Base-by-base conservation (phyloP, 2,329 filamentous ascomycete species). In the Lachnellula suecica region DNA sequence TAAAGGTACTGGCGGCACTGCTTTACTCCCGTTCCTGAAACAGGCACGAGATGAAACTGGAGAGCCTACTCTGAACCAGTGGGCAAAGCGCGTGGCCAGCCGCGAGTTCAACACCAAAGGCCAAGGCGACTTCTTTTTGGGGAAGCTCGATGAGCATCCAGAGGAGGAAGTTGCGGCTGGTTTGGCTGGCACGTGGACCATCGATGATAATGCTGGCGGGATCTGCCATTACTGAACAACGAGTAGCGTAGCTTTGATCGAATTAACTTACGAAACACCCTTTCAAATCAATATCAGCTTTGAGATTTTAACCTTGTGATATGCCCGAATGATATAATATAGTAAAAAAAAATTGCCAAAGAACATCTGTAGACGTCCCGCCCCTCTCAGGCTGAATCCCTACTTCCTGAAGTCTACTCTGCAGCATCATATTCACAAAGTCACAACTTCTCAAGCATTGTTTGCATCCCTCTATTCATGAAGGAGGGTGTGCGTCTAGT, bases 31-130 rank as follows among this genome's bases (percentile, higher is more conserved):
- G 0, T 99, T 99, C 72, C 76, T 99, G 56, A 97, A 97, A 72
- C 94, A 99, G 72, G 94, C 94, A 4, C 81, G 94, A 24, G 92
- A 99, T 65, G 94, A 99, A 77, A 99, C 94, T 1, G 89, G 90
- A 15, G 93, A 97, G 70, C 91, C 91, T 1, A 91, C 92, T 1
- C 86, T 97, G 34, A 79, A 83, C 61, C 73, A 77, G 47, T 87
- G 83, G 84, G 78, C 81, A 1, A 75, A 59, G 53, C 11, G 62
- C 8, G 56, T 66, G 5, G 63, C 65, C 58, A 73, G 15, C 74
- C 78, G 59, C 47, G 61, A 64, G 34, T 54, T 56, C 25, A 57
- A 57, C 22, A 54, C 46, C 9, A 58, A 53, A 29, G 79, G 79
- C 2, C 74, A 74, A 55, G 74, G 74, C 19, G 81, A 85, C 57